Evolutionary conservation across 2,329 filamentous ascomycete genomes (phyloP).

Genomic region (Aphanocladium album): DNA sequence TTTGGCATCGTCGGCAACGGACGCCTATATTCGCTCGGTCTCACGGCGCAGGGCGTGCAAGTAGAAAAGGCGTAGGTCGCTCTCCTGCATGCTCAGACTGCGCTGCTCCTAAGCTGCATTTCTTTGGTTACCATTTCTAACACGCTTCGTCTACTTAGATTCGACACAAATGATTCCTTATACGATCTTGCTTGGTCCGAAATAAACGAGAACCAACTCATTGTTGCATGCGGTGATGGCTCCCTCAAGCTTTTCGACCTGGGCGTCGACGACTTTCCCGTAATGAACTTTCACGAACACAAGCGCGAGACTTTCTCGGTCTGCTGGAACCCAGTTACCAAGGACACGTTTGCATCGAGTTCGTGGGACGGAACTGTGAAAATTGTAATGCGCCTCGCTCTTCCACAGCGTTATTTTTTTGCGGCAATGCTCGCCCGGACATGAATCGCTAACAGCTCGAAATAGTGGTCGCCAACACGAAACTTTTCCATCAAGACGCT

Average conservation of each 20-base stretch:
- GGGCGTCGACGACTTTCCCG: slow-evolving; percentile 72
- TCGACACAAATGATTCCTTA: slow-evolving; percentile 94
- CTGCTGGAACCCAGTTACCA: slow-evolving; percentile 85
- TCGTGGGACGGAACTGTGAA: slow-evolving; percentile 97
- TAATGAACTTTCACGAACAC: slow-evolving; percentile 91
- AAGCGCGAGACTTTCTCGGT: slow-evolving; percentile 90
- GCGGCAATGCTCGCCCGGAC: too few relatives aligned
- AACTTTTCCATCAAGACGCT: slow-evolving; percentile 74
- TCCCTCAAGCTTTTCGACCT: slow-evolving; percentile 93
- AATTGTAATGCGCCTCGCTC: slow-evolving; percentile 48
- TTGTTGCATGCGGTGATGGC: slow-evolving; percentile 86
- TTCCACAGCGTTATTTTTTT: not conserved
- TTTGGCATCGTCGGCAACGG: slow-evolving; percentile 97
- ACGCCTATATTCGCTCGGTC: slow-evolving; percentile 73
- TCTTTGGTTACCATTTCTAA: not conserved
- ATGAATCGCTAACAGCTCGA: not conserved
- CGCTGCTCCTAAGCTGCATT: not conserved
- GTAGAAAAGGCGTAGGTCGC: slow-evolving; percentile 70
- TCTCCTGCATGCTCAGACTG: not conserved
- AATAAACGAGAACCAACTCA: slow-evolving; percentile 89
- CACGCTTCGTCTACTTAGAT: slow-evolving; percentile 46
- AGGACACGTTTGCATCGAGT: slow-evolving; percentile 83
- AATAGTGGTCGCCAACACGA: slow-evolving; percentile 76
- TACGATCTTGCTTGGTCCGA: slow-evolving; percentile 96
- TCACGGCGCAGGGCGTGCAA: slow-evolving; percentile 78